phyloP scores from a whole-genome alignment of 2,329 filamentous ascomycete genomes.

The Penicillium janthinellum region DNA sequence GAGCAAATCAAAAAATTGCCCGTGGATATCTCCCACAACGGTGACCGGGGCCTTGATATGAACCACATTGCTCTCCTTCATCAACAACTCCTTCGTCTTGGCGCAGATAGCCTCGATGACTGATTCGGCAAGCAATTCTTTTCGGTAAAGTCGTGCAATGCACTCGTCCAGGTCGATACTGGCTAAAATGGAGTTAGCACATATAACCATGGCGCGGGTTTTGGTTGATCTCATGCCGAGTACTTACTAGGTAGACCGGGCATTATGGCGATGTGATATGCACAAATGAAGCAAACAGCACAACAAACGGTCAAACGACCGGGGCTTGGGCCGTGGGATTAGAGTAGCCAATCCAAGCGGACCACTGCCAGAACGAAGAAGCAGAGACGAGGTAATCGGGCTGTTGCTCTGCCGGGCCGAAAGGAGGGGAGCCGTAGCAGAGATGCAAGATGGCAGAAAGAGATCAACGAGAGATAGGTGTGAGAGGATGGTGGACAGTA shows the following conservation, averaged over 20 bases:
- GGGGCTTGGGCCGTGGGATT: background rate
- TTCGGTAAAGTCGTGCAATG: constrained; percentile 94
- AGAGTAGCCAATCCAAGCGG: background rate
- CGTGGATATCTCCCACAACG: constrained; percentile 97
- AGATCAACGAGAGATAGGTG: constrained; percentile 12
- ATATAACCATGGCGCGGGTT: background rate
- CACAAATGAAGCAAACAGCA: background rate
- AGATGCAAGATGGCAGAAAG: background rate
- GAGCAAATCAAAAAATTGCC: constrained; percentile 98
- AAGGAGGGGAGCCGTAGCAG: constrained; percentile 10
- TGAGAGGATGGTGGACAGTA: constrained; percentile 5
- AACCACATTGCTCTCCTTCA: constrained; percentile 99
- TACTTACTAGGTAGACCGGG: constrained; percentile 49
- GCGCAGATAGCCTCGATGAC: constrained; percentile 99
- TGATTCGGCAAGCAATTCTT: constrained; percentile 93
- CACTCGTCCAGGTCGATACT: constrained; percentile 99
- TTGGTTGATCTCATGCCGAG: background rate
- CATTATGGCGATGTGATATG: constrained; percentile 35
- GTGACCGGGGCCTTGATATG: constrained; percentile 95
- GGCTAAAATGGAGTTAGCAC: constrained; percentile 54
- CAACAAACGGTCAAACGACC: background rate
- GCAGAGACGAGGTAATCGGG: background rate
- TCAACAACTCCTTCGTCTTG: constrained; percentile 97
- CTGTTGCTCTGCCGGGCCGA: constrained; percentile 10
- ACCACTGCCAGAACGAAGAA: background rate